A percentile compares a stretch with the other conserved stretches of the same genome.
Conservation (phyloP, 2,329 filamentous ascomycete genomes). For the Colletotrichum melonis region DNA sequence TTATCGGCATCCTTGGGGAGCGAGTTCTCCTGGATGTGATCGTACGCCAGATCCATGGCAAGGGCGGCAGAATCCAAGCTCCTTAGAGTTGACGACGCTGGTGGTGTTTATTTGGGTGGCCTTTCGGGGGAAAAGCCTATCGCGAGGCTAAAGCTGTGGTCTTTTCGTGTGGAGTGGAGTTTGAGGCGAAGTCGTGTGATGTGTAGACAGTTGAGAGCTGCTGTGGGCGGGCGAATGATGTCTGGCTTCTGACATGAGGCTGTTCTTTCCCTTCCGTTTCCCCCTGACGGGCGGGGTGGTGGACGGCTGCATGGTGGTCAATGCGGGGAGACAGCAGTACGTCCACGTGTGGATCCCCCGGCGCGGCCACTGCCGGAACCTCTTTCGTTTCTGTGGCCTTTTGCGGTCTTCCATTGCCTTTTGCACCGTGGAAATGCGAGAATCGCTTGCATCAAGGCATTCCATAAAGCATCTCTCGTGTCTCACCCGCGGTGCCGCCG, state of each 20-base stretch:
- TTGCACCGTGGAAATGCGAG: neutral
- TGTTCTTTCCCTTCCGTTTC: conserved; percentile 1
- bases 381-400: neutral
- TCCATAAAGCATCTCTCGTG: neutral
- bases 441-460: conserved; percentile 8
- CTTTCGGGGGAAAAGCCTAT: neutral
- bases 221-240: conserved; percentile 24
- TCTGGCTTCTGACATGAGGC: conserved; percentile 31
- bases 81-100: neutral
- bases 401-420: neutral
- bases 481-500: neutral
- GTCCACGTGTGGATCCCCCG: conserved; percentile 7
- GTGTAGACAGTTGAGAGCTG: conserved; percentile 12
- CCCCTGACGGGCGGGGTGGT: conserved; percentile 27
- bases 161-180: neutral
- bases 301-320: conserved; percentile 31
- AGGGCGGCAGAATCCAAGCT: conserved; percentile 7
- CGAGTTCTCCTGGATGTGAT: conserved; percentile 91
- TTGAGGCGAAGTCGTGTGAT: conserved; percentile 19
- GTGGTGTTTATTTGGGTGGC: neutral
- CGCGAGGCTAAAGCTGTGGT: conserved; percentile 28
- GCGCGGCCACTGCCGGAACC: conserved; percentile 17
- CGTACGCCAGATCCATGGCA: conserved; percentile 94
- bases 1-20: conserved; percentile 70
- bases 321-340: conserved; percentile 19